Percentiles rank a stretch among this genome's conserved stretches.
phyloP scores from a whole-genome alignment of 2,329 filamentous ascomycete genomes.

The Diaporthe ilicicola region DNA sequence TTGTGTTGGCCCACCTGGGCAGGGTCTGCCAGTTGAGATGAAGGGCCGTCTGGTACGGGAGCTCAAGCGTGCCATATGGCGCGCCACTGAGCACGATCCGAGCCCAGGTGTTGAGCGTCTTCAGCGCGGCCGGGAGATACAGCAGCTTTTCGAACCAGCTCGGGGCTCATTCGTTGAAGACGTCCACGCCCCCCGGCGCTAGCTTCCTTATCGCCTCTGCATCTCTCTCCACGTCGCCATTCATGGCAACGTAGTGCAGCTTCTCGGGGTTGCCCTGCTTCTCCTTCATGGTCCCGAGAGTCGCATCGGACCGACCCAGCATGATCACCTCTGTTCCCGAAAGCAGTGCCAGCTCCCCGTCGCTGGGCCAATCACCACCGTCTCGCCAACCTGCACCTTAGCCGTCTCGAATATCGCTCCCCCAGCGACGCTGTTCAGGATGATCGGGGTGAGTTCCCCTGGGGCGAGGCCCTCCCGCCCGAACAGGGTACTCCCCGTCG shows the following conservation, averaged over 20 bases:
- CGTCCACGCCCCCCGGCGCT: not conserved
- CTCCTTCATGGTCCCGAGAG: conserved; percentile 34
- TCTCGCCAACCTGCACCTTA: conserved; percentile 49
- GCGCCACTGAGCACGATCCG: conserved; percentile 8
- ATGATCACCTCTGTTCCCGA: conserved; percentile 56
- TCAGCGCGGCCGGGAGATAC: not conserved
- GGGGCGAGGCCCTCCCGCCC: conserved; percentile 43
- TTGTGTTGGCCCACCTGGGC: conserved; percentile 1
- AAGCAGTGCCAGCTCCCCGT: conserved; percentile 51
- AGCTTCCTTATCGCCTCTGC: not conserved
- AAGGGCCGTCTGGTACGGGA: not conserved
- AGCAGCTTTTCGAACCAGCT: conserved; percentile 5
- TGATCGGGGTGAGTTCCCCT: conserved; percentile 44
- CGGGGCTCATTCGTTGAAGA: conserved; percentile 7
- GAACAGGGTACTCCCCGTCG: conserved; percentile 35
- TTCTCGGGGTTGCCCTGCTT: not conserved
- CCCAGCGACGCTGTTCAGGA: conserved; percentile 26
- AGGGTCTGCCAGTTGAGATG: conserved; percentile 9
- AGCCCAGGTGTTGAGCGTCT: not conserved
- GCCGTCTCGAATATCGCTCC: conserved; percentile 44
- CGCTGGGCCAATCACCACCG: conserved; percentile 52
- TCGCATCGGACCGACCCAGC: conserved; percentile 49
- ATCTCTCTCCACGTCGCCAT: not conserved
- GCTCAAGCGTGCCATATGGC: not conserved
- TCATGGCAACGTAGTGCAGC: not conserved